phyloP scores from a whole-genome alignment of 331 rosid genomes.

The Quercus phellos region DNA sequence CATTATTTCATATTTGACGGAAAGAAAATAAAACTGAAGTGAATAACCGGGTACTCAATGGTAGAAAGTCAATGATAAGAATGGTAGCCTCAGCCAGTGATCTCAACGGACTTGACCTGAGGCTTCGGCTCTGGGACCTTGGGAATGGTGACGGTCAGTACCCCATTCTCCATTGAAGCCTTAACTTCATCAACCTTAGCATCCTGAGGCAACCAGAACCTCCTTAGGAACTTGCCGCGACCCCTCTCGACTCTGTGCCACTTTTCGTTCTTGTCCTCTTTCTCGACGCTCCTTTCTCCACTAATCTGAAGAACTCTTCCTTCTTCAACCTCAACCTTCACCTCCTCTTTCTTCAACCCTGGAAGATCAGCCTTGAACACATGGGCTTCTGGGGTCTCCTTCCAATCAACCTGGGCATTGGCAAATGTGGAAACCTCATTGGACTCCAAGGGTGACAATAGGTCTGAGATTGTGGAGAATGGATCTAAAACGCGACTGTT shows the following conservation, averaged over 20 bases:
- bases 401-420: conserved; percentile 25
- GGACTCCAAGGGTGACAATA: conserved; percentile 6
- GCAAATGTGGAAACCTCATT: conserved; percentile 19
- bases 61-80: neutral
- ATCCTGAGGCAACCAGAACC: conserved; percentile 19
- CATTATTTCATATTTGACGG: too few relatives aligned
- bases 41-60: too few relatives aligned
- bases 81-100: conserved; percentile 9
- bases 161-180: conserved; percentile 30
- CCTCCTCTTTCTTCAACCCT: conserved; percentile 26
- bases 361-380: conserved; percentile 25
- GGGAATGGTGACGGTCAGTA: conserved; percentile 11
- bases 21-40: neutral
- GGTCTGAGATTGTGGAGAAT: neutral
- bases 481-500: conserved; percentile 24
- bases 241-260: conserved; percentile 31
- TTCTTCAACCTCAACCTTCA: conserved; percentile 26
- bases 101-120: conserved; percentile 13
- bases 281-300: conserved; percentile 21
- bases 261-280: conserved; percentile 26
- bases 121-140: conserved; percentile 17
- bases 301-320: conserved; percentile 19
- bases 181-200: conserved; percentile 22
- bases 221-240: conserved; percentile 18
- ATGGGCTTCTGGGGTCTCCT: conserved; percentile 25